A percentile compares a stretch with the other conserved stretches of the same genome.
Conservation (phyloP, 352 stramenopile species). For the Paralagenidium karlingii region DNA sequence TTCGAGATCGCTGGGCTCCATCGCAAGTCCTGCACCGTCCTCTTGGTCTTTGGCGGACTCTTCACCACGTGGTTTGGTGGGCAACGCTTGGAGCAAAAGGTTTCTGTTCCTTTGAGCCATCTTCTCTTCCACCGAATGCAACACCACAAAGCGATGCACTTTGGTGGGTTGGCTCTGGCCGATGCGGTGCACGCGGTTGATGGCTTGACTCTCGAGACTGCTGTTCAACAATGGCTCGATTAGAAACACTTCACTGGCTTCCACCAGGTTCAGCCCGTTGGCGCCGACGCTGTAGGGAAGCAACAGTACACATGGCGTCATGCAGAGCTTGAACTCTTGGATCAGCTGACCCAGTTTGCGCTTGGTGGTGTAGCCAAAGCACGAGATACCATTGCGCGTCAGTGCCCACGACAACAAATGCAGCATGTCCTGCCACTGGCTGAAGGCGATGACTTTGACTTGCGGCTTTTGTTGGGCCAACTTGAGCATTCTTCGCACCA, state of each 20-base stretch:
- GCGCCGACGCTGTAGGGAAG: constrained; percentile 81
- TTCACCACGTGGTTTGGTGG: no score
- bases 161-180: constrained; percentile 73
- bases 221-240: constrained; percentile 82
- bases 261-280: constrained; percentile 87
- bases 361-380: constrained; percentile 59
- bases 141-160: constrained; percentile 84
- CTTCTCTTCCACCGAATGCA: constrained; percentile 82
- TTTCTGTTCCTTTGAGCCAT: no score
- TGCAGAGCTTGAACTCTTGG: constrained; percentile 31
- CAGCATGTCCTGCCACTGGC: constrained; percentile 88
- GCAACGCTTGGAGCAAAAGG: no score
- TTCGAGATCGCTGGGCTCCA: no score
- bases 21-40: no score
- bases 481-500: constrained; percentile 28
- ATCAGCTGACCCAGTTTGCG: constrained; percentile 25
- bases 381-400: constrained; percentile 33
- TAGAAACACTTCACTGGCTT: constrained; percentile 87
- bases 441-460: constrained; percentile 88
- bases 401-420: constrained; percentile 16
- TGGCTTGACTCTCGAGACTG: constrained; percentile 79
- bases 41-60: no score
- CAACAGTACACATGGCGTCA: constrained; percentile 43
- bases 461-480: constrained; percentile 30
- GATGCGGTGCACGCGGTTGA: constrained; percentile 86